Conservation (phyloP, 2,329 filamentous ascomycete genomes). For the Monosporascus cannonballus region DNA sequence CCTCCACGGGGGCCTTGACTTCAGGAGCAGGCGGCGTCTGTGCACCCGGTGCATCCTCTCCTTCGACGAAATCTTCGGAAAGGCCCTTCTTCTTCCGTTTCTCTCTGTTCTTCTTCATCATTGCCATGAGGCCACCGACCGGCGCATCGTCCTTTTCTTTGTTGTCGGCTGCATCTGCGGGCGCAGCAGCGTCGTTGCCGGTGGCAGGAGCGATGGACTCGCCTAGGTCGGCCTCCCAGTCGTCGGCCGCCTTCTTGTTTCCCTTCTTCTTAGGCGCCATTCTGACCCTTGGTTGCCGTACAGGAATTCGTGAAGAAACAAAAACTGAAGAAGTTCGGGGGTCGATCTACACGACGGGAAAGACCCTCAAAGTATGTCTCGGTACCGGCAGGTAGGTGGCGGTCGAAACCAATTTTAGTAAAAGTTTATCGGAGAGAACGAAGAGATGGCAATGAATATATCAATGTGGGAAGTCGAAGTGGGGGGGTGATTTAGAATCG, state of each 20-base stretch:
- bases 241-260: constrained; percentile 77
- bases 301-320: neutral
- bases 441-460: neutral
- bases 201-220: constrained; percentile 63
- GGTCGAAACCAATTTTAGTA: neutral
- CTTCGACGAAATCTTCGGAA: constrained; percentile 66
- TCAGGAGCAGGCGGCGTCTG: constrained; percentile 42
- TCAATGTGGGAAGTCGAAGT: neutral
- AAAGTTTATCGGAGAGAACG: neutral
- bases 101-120: constrained; percentile 73
- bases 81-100: constrained; percentile 88
- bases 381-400: neutral
- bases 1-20: constrained; percentile 73
- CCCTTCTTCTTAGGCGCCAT: constrained; percentile 96
- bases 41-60: constrained; percentile 48
- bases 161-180: constrained; percentile 42
- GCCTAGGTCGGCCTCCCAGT: constrained; percentile 92
- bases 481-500: neutral
- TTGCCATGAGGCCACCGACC: constrained; percentile 68
- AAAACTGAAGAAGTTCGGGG: neutral
- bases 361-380: neutral
- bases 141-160: constrained; percentile 49
- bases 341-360: neutral
- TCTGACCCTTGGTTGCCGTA: constrained; percentile 20
- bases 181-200: constrained; percentile 42